Evolutionary conservation across 192 early-diverging fungal genomes (phyloP).

Genomic region (Entophlyctis luteolus): DNA sequence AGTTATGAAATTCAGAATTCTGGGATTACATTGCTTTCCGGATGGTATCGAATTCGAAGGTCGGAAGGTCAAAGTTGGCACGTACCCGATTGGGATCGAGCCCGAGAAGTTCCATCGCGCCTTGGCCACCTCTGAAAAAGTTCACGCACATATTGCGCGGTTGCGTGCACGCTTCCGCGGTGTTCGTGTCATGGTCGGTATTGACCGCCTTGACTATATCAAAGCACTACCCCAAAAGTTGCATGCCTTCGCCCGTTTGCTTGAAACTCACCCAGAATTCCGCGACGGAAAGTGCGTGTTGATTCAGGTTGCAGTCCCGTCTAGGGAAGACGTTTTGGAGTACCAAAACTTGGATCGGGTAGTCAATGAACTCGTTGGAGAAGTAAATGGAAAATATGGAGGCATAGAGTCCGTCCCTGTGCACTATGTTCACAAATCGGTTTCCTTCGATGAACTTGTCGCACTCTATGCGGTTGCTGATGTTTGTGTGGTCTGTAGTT

Average conservation of each 20-base stretch:
- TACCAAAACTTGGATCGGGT: slow-evolving; percentile 89
- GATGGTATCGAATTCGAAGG: slow-evolving; percentile 92
- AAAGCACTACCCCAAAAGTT: slow-evolving; percentile 99
- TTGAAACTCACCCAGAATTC: slow-evolving; percentile 76
- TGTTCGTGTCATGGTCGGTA: slow-evolving; percentile 88
- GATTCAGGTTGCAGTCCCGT: slow-evolving; percentile 97
- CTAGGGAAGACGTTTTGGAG: slow-evolving; percentile 96
- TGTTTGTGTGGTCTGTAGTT: slow-evolving; percentile 74
- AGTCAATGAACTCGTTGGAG: slow-evolving; percentile 96
- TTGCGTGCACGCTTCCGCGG: slow-evolving; percentile 83
- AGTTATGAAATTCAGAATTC: slow-evolving; percentile 48
- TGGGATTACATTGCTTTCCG: slow-evolving; percentile 88
- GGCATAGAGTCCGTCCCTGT: slow-evolving; percentile 97
- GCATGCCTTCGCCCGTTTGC: slow-evolving; percentile 89
- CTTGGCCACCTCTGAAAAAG: not conserved
- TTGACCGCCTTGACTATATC: slow-evolving; percentile 99
- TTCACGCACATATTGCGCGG: slow-evolving; percentile 53
- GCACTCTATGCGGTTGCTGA: slow-evolving; percentile 94
- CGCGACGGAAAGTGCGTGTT: slow-evolving; percentile 91
- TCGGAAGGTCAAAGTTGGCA: slow-evolving; percentile 90
- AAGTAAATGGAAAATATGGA: slow-evolving; percentile 94
- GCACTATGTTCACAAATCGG: slow-evolving; percentile 96
- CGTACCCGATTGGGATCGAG: slow-evolving; percentile 99
- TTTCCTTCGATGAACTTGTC: slow-evolving; percentile 91
- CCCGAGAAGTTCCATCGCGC: slow-evolving; percentile 83